Conservation (phyloP, 495 filamentous ascomycete species). For the Filosporella fistucella region DNA sequence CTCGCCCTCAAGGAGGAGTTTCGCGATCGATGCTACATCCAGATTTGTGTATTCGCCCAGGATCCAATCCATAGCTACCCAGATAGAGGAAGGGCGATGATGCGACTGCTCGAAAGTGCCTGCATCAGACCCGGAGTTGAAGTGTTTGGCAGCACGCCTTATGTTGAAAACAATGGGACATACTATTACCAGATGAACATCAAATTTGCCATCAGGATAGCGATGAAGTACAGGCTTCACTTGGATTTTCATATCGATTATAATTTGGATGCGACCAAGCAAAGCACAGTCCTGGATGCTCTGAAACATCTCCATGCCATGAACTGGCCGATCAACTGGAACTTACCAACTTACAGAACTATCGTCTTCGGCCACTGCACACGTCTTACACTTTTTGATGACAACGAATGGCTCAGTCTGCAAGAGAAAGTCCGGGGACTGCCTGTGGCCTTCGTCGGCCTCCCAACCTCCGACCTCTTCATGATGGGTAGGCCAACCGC, state of each 20-base stretch:
- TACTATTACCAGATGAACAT: constrained; percentile 48
- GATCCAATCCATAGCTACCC: constrained; percentile 59
- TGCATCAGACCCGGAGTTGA: constrained; percentile 42
- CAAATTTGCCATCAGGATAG: constrained; percentile 52
- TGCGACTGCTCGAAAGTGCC: constrained; percentile 44
- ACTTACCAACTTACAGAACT: constrained; percentile 32
- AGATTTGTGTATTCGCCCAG: constrained; percentile 73
- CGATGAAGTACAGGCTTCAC: constrained; percentile 44
- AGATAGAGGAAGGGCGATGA: constrained; percentile 39
- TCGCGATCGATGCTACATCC: constrained; percentile 49
- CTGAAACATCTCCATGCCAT: constrained; percentile 40
- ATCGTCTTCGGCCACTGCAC: constrained; percentile 70
- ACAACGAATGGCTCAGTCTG: constrained; percentile 45
- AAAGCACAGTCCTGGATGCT: constrained; percentile 49
- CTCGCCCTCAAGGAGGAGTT: constrained; percentile 54
- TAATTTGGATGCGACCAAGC: constrained; percentile 44
- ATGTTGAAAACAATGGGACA: constrained; percentile 54
- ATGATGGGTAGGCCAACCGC: constrained; percentile 55
- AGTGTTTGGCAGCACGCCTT: constrained; percentile 65
- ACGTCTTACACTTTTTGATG: constrained; percentile 52
- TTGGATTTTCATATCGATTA: constrained; percentile 76
- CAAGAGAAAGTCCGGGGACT: constrained; percentile 42
- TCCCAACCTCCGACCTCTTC: constrained; percentile 71
- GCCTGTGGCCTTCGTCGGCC: constrained; percentile 63
- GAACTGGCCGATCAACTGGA: constrained; percentile 36